Conservation (phyloP, 2,329 filamentous ascomycete genomes). For the Xylariales sp. region DNA sequence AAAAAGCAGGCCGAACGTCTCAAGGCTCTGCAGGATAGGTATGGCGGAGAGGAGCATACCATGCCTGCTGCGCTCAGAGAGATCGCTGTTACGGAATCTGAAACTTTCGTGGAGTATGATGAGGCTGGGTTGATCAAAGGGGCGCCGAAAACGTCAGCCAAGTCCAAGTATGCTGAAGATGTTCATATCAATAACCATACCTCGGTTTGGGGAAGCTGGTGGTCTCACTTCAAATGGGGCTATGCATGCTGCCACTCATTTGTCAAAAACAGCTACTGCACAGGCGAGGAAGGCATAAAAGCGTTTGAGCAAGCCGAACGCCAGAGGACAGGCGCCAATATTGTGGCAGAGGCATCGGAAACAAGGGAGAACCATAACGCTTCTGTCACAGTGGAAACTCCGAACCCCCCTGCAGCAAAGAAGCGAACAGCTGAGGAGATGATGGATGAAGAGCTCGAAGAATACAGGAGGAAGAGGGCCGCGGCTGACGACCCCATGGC, state of each 20-base stretch:
- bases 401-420: conserved; percentile 35
- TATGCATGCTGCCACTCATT: conserved; percentile 93
- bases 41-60: conserved; percentile 63
- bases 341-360: conserved; percentile 26
- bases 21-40: conserved; percentile 73
- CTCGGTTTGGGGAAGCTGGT: conserved; percentile 95
- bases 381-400: conserved; percentile 7
- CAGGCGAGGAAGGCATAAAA: conserved; percentile 78
- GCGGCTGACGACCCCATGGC: conserved; percentile 85
- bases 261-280: conserved; percentile 96
- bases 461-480: conserved; percentile 72
- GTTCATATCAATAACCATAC: conserved; percentile 86
- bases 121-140: conserved; percentile 87
- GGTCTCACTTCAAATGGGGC: conserved; percentile 92
- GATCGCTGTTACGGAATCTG: conserved; percentile 71
- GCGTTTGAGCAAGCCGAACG: conserved; percentile 75
- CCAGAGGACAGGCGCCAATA: conserved; percentile 44
- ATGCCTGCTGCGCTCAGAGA: conserved; percentile 60
- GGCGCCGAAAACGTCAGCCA: conserved; percentile 68
- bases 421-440: conserved; percentile 78
- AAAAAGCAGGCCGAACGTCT: conserved; percentile 63
- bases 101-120: conserved; percentile 91
- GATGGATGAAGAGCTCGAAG: conserved; percentile 82
- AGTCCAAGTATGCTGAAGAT: conserved; percentile 91
- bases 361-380: conserved; percentile 16